These are phyloP conservation scores for Dictyostelium brefeldianum DNA, from an alignment of 78 protist genomes.

Conservation along the genomic window DNA sequence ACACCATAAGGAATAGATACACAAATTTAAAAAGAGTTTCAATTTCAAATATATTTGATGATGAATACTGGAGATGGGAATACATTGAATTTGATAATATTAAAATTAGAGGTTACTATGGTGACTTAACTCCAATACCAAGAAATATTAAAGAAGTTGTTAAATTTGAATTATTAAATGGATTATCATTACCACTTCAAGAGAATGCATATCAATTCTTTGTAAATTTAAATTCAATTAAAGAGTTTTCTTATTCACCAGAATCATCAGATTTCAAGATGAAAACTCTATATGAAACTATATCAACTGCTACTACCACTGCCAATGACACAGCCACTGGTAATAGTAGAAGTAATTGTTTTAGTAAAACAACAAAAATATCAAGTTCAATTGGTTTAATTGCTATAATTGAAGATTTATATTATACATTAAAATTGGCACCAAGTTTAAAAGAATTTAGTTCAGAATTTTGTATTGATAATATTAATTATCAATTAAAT, in stretches of 20 bases:
- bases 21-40: neutral
- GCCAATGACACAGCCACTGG: too few relatives aligned
- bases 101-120: neutral
- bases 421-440: conserved; percentile 3
- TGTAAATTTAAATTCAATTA: neutral
- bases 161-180: neutral
- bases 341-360: too few relatives aligned
- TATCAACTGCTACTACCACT: too few relatives aligned
- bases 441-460: conserved; percentile 3
- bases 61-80: neutral
- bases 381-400: too few relatives aligned
- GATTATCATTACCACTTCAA: too few relatives aligned
- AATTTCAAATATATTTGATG: neutral
- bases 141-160: neutral
- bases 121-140: neutral
- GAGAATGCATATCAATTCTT: neutral
- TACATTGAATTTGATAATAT: neutral
- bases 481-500: neutral
- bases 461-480: neutral
- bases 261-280: neutral
- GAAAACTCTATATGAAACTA: neutral
- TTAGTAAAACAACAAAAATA: too few relatives aligned
- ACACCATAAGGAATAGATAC: neutral
- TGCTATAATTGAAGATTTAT: neutral
- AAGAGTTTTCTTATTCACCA: too few relatives aligned